A percentile compares a stretch with the other conserved stretches of the same genome.
phyloP scores from a whole-genome alignment of 2,329 filamentous ascomycete species.

The Aspergillus pseudotamarii region DNA sequence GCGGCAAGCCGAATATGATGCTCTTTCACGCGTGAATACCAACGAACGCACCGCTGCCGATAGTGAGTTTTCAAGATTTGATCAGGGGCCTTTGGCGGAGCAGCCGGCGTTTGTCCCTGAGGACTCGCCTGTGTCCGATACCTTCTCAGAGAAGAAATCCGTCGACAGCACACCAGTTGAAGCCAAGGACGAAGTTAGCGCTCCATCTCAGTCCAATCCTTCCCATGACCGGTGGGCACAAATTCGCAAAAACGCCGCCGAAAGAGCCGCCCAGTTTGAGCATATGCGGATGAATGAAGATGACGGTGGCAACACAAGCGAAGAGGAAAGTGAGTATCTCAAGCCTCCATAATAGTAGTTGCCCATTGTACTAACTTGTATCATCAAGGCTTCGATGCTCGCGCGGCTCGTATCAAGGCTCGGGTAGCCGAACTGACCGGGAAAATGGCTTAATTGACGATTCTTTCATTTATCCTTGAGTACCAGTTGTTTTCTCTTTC shows the following conservation, averaged over 20 bases:
- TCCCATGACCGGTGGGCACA: slow-evolving; percentile 89
- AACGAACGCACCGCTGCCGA: slow-evolving; percentile 49
- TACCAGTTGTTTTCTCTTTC: background rate
- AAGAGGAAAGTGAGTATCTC: slow-evolving; percentile 80
- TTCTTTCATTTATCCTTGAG: background rate
- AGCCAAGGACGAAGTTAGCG: slow-evolving; percentile 1
- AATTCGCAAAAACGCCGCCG: slow-evolving; percentile 91
- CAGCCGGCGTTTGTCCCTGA: slow-evolving; percentile 80
- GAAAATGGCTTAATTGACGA: slow-evolving; percentile 58
- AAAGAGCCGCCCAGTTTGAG: slow-evolving; percentile 69
- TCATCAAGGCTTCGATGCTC: slow-evolving; percentile 80
- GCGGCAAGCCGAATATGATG: slow-evolving; percentile 57
- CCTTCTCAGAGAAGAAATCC: slow-evolving; percentile 17
- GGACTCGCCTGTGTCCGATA: slow-evolving; percentile 42
- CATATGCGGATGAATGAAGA: slow-evolving; percentile 66
- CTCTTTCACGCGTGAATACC: slow-evolving; percentile 63
- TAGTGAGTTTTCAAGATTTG: slow-evolving; percentile 67
- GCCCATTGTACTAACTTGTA: slow-evolving; percentile 28
- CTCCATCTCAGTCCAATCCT: slow-evolving; percentile 12
- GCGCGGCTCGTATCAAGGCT: slow-evolving; percentile 96
- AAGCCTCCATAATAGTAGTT: background rate
- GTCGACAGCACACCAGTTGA: slow-evolving; percentile 10
- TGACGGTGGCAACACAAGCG: slow-evolving; percentile 88
- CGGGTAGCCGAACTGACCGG: slow-evolving; percentile 92
- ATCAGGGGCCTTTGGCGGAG: slow-evolving; percentile 84